Conservation (phyloP, 2,329 filamentous ascomycete species). For the Chalaropsis ovoidea region DNA sequence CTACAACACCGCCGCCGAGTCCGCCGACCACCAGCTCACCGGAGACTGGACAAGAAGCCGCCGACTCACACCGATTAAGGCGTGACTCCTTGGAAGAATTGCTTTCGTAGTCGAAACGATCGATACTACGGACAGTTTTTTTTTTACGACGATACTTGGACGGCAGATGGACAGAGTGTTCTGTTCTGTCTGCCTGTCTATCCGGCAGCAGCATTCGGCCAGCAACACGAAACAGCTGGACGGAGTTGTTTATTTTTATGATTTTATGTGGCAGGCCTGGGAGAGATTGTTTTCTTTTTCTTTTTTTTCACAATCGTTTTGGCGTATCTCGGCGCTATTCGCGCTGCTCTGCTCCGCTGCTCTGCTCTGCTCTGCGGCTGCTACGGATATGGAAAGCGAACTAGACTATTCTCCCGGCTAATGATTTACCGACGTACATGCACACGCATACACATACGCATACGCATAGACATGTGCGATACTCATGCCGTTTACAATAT, state of each 20-base stretch:
- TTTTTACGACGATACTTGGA: background rate
- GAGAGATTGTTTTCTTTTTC: background rate
- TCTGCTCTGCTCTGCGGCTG: background rate
- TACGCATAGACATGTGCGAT: constrained; percentile 1
- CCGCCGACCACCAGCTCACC: background rate
- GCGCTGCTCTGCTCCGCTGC: too few species aligned
- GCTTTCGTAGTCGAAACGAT: background rate
- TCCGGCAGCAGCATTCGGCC: background rate
- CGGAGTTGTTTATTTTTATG: background rate
- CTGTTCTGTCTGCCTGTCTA: background rate
- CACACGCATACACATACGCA: constrained; percentile 6
- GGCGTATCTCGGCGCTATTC: too few species aligned
- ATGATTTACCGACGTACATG: constrained; percentile 4
- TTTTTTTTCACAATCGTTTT: too few species aligned
- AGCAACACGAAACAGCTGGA: background rate
- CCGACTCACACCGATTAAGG: background rate
- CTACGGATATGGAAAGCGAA: background rate
- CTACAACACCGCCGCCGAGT: background rate
- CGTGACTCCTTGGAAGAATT: background rate
- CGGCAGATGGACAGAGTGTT: background rate
- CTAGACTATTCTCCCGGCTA: constrained; percentile 1
- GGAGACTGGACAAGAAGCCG: background rate
- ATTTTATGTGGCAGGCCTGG: constrained; percentile 12
- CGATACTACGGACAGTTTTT: background rate
- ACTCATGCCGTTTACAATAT: background rate